Conservation (phyloP, 108 stramenopile genomes). For the Cafeteria roenbergensis region DNA sequence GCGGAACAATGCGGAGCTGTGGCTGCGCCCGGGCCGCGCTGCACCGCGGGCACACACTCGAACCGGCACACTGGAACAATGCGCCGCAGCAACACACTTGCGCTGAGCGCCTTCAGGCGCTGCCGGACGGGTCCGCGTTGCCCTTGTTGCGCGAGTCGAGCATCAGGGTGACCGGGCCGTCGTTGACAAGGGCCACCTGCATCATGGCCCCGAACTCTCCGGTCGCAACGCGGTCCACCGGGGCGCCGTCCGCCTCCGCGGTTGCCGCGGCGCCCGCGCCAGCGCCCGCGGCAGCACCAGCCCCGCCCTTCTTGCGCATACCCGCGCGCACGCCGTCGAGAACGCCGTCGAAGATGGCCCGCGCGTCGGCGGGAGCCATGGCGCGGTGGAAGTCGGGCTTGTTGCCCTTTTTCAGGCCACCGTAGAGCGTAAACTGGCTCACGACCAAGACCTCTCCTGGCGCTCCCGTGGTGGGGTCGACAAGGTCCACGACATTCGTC, state of each 20-base stretch:
- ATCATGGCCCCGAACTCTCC: conserved; percentile 37
- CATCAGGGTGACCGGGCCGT: conserved; percentile 30
- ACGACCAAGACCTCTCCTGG: conserved; percentile 14
- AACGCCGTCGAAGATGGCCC: background rate
- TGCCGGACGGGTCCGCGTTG: background rate
- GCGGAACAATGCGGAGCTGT: no score
- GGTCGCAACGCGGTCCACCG: conserved; percentile 21
- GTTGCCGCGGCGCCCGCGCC: no score
- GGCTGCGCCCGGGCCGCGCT: no score
- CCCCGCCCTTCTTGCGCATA: no score
- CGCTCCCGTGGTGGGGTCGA: background rate
- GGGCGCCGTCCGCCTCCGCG: no score
- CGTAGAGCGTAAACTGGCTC: conserved; percentile 17
- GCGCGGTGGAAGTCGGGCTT: conserved; percentile 18
- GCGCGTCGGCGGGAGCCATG: conserved; percentile 1
- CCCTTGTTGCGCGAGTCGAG: conserved; percentile 21
- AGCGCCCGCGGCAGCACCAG: no score
- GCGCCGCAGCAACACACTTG: no score
- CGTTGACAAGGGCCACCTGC: conserved; percentile 28
- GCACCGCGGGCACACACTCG: no score
- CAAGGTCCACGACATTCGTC: background rate
- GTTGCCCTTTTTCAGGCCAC: conserved; percentile 9
- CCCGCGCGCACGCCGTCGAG: background rate
- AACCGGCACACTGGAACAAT: no score
- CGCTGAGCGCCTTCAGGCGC: no score